Conservation (phyloP, 2,329 filamentous ascomycete species). For the Aspergillus tamarii region DNA sequence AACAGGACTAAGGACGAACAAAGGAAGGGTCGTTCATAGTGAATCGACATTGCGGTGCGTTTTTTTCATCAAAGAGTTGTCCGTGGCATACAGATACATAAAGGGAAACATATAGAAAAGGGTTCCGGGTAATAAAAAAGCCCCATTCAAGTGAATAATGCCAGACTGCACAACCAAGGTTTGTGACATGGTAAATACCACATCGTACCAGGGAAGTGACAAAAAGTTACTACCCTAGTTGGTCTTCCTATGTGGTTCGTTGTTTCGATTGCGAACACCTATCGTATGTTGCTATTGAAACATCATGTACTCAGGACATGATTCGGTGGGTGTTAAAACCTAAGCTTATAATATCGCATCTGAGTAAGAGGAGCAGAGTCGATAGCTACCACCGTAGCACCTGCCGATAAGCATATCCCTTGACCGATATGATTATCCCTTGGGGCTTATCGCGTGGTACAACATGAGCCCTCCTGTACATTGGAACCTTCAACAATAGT, state of each 20-base stretch:
- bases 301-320: neutral
- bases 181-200: slow-evolving; percentile 4
- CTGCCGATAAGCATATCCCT: slow-evolving; percentile 12
- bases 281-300: neutral
- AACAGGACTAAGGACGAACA: neutral
- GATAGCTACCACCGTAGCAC: slow-evolving; percentile 9
- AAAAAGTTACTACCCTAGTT: neutral
- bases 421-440: slow-evolving; percentile 8
- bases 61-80: neutral
- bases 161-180: neutral
- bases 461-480: slow-evolving; percentile 6
- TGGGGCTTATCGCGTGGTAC: slow-evolving; percentile 7
- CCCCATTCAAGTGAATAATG: neutral
- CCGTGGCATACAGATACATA: neutral
- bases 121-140: neutral
- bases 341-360: neutral
- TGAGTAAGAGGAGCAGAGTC: neutral
- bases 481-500: neutral
- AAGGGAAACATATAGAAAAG: neutral
- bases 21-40: neutral
- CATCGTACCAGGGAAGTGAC: neutral
- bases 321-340: neutral
- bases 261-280: neutral
- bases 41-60: neutral
- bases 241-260: neutral